Evolutionary conservation across 2,329 filamentous ascomycete genomes (phyloP).

Genomic region (Ceratocystis colombiana): DNA sequence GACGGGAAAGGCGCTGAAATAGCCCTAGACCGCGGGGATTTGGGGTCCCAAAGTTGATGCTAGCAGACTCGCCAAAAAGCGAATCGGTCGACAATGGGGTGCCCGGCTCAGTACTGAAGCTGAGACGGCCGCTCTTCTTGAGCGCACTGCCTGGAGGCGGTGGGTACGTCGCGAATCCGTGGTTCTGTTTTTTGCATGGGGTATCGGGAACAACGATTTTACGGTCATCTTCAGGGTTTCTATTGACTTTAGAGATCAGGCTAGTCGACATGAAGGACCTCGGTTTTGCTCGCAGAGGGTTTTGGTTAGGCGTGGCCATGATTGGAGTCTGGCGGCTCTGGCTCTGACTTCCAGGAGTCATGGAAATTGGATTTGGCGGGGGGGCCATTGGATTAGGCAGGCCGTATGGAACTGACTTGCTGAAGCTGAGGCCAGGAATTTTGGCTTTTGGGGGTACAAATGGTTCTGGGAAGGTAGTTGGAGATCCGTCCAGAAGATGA

Average conservation of each 20-base stretch:
- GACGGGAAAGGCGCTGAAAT: conserved; percentile 49
- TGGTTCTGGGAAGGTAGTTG: conserved; percentile 25
- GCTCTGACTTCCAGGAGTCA: conserved; percentile 30
- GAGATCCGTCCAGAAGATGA: conserved; percentile 62
- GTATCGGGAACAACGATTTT: conserved; percentile 79
- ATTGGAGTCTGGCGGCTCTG: background rate
- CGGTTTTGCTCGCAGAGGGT: conserved; percentile 19
- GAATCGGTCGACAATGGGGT: conserved; percentile 65
- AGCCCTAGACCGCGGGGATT: conserved; percentile 52
- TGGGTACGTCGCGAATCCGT: conserved; percentile 55
- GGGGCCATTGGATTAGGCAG: conserved; percentile 19
- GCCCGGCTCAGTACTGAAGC: conserved; percentile 62
- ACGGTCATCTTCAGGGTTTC: conserved; percentile 60
- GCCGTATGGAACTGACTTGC: conserved; percentile 23
- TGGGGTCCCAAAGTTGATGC: conserved; percentile 39
- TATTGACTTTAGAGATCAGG: conserved; percentile 87
- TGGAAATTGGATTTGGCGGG: conserved; percentile 31
- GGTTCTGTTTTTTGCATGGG: conserved; percentile 78
- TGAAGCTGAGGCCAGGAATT: conserved; percentile 28
- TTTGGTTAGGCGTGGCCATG: conserved; percentile 22
- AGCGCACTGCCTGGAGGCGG: conserved; percentile 49
- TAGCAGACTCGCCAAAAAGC: conserved; percentile 36
- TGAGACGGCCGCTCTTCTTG: conserved; percentile 56
- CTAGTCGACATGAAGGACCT: conserved; percentile 78
- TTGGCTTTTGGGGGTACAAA: conserved; percentile 33